Evolutionary conservation across 2,329 filamentous ascomycete species (phyloP).

Genomic region (Ophiosphaerella korrae): DNA sequence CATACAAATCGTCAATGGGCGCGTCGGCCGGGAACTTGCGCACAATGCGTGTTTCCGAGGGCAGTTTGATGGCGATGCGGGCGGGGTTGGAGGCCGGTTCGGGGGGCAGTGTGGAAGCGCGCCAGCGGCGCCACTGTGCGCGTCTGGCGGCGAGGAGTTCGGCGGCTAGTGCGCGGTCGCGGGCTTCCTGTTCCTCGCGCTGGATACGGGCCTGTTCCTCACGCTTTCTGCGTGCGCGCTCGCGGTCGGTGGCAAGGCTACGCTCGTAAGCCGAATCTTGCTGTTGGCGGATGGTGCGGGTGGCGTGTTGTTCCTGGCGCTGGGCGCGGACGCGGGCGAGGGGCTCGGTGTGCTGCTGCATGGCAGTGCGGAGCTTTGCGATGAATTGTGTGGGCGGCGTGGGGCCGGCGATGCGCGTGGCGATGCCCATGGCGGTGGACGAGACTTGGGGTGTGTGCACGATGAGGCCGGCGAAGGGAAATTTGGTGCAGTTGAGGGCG

Average conservation of each 20-base stretch:
- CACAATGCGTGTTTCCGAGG: constrained; percentile 71
- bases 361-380: constrained; percentile 73
- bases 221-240: constrained; percentile 75
- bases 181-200: constrained; percentile 68
- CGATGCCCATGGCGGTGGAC: constrained; percentile 86
- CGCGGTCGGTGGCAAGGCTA: constrained; percentile 84
- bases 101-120: constrained; percentile 66
- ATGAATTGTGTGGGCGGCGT: constrained; percentile 73
- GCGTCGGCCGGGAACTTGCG: constrained; percentile 74
- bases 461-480: constrained; percentile 85
- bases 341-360: constrained; percentile 76
- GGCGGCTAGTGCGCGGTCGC: constrained; percentile 66
- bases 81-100: constrained; percentile 73
- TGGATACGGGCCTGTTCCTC: constrained; percentile 73
- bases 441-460: constrained; percentile 86
- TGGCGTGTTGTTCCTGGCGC: constrained; percentile 77
- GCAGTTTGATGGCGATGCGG: constrained; percentile 54
- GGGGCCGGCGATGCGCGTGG: constrained; percentile 77
- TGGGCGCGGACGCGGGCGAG: constrained; percentile 76
- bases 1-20: constrained; percentile 86
- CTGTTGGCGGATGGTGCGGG: constrained; percentile 80
- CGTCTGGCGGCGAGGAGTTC: constrained; percentile 61
- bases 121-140: constrained; percentile 80
- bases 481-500: constrained; percentile 87
- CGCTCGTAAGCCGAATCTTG: constrained; percentile 95